Percentiles rank a stretch among this genome's conserved stretches.
phyloP scores from a whole-genome alignment of 139 green algal genomes.

The Coelastrella sp. region DNA sequence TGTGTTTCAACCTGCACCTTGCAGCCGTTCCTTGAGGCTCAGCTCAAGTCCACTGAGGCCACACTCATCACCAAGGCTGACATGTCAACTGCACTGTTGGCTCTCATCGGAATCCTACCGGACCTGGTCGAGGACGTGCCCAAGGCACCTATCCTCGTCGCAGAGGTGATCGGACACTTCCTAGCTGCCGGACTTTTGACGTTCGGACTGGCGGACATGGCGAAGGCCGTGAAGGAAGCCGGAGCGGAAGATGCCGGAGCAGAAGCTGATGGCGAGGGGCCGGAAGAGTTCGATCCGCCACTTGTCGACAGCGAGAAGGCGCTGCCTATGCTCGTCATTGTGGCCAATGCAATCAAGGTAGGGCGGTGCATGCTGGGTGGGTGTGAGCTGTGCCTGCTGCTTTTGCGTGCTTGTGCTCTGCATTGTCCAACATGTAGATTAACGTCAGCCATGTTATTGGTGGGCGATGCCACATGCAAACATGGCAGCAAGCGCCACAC shows the following conservation, averaged over 20 bases:
- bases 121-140: slow-evolving; percentile 53
- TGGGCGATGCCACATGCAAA: too few relatives aligned
- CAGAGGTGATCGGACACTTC: slow-evolving; percentile 22
- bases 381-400: too few relatives aligned
- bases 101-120: slow-evolving; percentile 17
- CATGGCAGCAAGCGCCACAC: too few relatives aligned
- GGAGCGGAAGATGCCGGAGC: neutral
- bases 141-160: slow-evolving; percentile 47
- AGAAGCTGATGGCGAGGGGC: slow-evolving; percentile 8
- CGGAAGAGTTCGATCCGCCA: slow-evolving; percentile 26
- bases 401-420: too few relatives aligned
- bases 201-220: slow-evolving; percentile 1
- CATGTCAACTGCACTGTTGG: slow-evolving; percentile 23
- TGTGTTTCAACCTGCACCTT: too few relatives aligned
- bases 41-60: neutral
- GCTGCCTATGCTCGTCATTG: slow-evolving; percentile 21
- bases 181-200: slow-evolving; percentile 7
- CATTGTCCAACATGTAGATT: too few relatives aligned
- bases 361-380: too few relatives aligned
- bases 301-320: slow-evolving; percentile 42
- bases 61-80: slow-evolving; percentile 10
- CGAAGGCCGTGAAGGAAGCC: slow-evolving; percentile 30
- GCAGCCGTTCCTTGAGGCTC: slow-evolving; percentile 18
- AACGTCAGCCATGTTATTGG: too few relatives aligned
- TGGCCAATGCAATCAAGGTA: slow-evolving; percentile 43